Base-by-base conservation (phyloP, 2,329 filamentous ascomycete species). In the Fusarium miscanthi region DNA sequence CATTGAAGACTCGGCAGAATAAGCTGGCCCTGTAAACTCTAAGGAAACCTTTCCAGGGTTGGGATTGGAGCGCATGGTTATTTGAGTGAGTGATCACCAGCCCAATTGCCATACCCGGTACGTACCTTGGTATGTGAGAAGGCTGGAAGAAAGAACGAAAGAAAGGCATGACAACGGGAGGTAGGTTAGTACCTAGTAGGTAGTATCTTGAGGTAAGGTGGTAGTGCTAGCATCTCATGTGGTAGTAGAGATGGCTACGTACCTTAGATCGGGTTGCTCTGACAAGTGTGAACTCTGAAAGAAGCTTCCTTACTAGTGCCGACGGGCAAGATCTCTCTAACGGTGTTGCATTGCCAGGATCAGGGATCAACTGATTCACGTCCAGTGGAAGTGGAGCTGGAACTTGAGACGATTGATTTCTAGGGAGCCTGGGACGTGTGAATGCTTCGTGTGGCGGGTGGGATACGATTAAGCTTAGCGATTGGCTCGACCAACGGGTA, bases 1-100 rank as follows among this genome's bases (percentile, higher is more conserved):
- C 31, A 35, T 30, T 40, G 17, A 57, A 41, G 25, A 45, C 45
- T 23, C 27, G 27, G 48, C 21, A 45, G 31, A 27, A 48, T 10
- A 27, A 42, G 37, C 25, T 42, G 25, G 40, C 17, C 45, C 37
- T 48, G 69, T 49, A 66, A 72, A 73, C 59, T 58, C 38, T 59
- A 53, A 53, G n/a, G 19, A 42, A 42, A 41, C 3, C 11, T 30
- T 51, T 42, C 37, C 37, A 35, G 42, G 46, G 59, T 54, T 61
- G n/a, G 45, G 58, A 73, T 73, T 73, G 70, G 70, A 71, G 70
- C 70, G 70, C 70, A 59, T 73, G 23, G 49, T 45, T 42, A 33
- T 58, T 38, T 61, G 37, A 35, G 41, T 61, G 37, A 35, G 41
- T 46, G 61, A 67, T 73, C 60, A 67, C 17, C 63, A 33, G 35